phyloP scores from a whole-genome alignment of 495 filamentous ascomycete genomes.

The Aspergillus kassunensis region DNA sequence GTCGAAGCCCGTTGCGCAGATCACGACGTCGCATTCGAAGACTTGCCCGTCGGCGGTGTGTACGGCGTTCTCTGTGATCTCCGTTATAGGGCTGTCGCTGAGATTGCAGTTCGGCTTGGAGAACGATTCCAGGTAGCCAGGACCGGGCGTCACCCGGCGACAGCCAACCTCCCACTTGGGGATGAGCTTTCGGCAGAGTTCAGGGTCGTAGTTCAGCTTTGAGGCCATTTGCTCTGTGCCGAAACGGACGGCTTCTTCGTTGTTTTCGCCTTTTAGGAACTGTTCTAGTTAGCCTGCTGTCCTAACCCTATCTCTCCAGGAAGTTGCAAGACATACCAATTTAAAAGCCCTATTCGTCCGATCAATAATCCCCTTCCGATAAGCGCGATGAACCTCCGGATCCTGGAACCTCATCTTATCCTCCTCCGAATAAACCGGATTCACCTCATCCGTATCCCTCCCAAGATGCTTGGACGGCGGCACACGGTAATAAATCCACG shows the following conservation, averaged over 20 bases:
- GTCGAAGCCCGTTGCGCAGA: constrained; percentile 51
- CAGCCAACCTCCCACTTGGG: constrained; percentile 47
- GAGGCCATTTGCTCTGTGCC: constrained; percentile 30
- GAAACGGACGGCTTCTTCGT: constrained; percentile 16
- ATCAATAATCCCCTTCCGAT: constrained; percentile 27
- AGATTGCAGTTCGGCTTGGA: constrained; percentile 27
- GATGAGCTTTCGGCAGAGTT: constrained; percentile 36
- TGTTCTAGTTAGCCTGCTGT: constrained; percentile 1
- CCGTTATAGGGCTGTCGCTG: constrained; percentile 23
- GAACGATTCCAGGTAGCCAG: constrained; percentile 41
- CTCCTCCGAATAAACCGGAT: background rate
- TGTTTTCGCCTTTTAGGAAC: constrained; percentile 25
- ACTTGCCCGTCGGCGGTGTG: constrained; percentile 34
- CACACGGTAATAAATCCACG: constrained; percentile 22
- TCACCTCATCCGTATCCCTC: background rate
- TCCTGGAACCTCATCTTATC: constrained; percentile 23
- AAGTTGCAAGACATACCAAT: constrained; percentile 14
- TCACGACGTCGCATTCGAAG: constrained; percentile 44
- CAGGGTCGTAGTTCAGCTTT: constrained; percentile 32
- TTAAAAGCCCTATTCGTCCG: constrained; percentile 30
- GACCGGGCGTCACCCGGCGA: constrained; percentile 43
- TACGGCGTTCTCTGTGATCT: constrained; percentile 41
- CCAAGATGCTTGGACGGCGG: constrained; percentile 24
- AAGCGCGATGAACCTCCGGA: constrained; percentile 17
- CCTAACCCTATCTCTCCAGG: background rate